A percentile compares a stretch with the other conserved stretches of the same genome.
Evolutionary conservation across 2,329 filamentous ascomycete genomes (phyloP).

Genomic region (Leptographium lundbergii): DNA sequence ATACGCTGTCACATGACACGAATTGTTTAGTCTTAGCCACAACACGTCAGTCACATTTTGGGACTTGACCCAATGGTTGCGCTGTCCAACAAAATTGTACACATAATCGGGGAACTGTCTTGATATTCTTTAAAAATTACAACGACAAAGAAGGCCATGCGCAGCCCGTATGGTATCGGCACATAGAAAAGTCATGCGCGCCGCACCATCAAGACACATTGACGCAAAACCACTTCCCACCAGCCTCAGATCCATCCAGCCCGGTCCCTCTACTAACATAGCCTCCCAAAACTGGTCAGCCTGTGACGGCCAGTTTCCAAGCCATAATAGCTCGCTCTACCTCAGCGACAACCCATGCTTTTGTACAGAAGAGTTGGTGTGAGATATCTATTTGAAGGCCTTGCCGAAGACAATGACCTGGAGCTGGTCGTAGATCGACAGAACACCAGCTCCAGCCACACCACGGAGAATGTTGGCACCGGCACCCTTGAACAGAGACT

Average conservation of each 20-base stretch:
- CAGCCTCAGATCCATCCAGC: not conserved
- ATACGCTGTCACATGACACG: no score
- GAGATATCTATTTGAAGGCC: conserved; percentile 65
- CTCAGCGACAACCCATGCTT: conserved; percentile 6
- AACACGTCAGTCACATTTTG: no score
- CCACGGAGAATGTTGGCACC: conserved; percentile 99
- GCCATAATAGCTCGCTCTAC: not conserved
- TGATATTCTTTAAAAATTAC: conserved; percentile 47
- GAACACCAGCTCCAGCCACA: conserved; percentile 99
- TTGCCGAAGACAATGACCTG: conserved; percentile 99
- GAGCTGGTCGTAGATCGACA: conserved; percentile 99
- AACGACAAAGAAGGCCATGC: conserved; percentile 26
- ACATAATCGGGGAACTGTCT: conserved; percentile 37
- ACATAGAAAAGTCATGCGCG: not conserved
- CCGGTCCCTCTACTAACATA: not conserved
- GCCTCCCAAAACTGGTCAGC: not conserved
- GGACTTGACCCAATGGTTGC: not conserved
- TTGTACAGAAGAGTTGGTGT: conserved; percentile 16
- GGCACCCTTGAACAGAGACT: conserved; percentile 99
- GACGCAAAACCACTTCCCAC: conserved; percentile 16
- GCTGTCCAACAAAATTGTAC: conserved; percentile 12
- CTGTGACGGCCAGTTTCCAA: not conserved
- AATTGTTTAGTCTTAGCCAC: no score
- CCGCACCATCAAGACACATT: not conserved
- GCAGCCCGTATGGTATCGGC: not conserved